Base-by-base conservation (phyloP, 768 basidiomycete species). In the Arthromyces matolae region DNA sequence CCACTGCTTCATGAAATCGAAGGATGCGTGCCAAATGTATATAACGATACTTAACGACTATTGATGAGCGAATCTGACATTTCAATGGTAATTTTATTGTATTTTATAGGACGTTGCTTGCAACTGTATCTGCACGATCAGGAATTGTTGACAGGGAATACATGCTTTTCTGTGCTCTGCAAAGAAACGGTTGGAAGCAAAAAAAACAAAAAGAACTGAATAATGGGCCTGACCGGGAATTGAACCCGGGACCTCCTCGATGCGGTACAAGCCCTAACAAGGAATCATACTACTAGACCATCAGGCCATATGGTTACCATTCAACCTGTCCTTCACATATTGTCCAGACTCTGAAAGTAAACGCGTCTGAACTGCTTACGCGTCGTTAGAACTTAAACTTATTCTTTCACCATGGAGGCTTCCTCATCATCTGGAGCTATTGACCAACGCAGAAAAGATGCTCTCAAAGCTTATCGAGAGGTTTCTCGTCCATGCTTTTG, bases 241-340 rank as follows among this genome's bases (percentile, higher is more conserved):
- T n/a, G n/a, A n/a, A 86, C 84, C 83, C 83, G 78, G 83, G 82
- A 85, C 85, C 84, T 86, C 83, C 83, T 84, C 82, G 78, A 83
- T 49, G 60, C 56, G 22, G 37, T 36, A 45, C 39, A 33, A 44
- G 47, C 75, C 75, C 76, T 77, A 77, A 77, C 75, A 78, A 78
- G 75, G 76, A 77, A 76, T 78, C 75, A 77, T 75, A 75, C 75
- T 74, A 75, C 72, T 76, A 75, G 73, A 73, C 69, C 70, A 75
- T 72, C 71, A 75, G 71, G 73, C 71, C 73, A 51, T 18, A n/a
- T n/a, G n/a, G 18, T 29, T 28, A 19, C 10, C n/a, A 22, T n/a
- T n/a, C n/a, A n/a, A n/a, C n/a, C n/a, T n/a, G n/a, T n/a, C n/a
- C n/a, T n/a, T n/a, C n/a, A n/a, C n/a, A n/a, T n/a, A n/a, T n/a